Evolutionary conservation across 306 rosid species (phyloP).

Genomic region (barrel medic (Medicago truncatula)): MtrunA17r5.0-ANR NC_053049.1:28082001-28082500

Average conservation of each 20-base stretch:
- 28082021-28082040: slow-evolving; percentile 19
- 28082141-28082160: slow-evolving; percentile 15
- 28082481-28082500: slow-evolving; percentile 92
- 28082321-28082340: slow-evolving; percentile 20
- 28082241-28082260: slow-evolving; percentile 88
- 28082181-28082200: slow-evolving; percentile 67
- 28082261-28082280: slow-evolving; percentile 81
- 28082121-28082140: slow-evolving; percentile 43
- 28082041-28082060: slow-evolving; percentile 36
- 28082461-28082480: slow-evolving; percentile 71
- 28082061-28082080: slow-evolving; percentile 84
- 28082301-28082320: slow-evolving; percentile 66
- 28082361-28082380: slow-evolving; percentile 18
- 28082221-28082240: slow-evolving; percentile 76
- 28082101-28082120: slow-evolving; percentile 96
- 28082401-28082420: slow-evolving; percentile 13
- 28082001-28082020: neutral
- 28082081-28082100: slow-evolving; percentile 72
- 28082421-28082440: slow-evolving; percentile 20
- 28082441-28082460: slow-evolving; percentile 23
- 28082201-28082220: slow-evolving; percentile 87
- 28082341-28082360: neutral
- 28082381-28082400: slow-evolving; percentile 9
- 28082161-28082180: slow-evolving; percentile 43
- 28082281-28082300: slow-evolving; percentile 84